Conservation (phyloP, 2,329 filamentous ascomycete species). For the Rutstroemia sp. region DNA sequence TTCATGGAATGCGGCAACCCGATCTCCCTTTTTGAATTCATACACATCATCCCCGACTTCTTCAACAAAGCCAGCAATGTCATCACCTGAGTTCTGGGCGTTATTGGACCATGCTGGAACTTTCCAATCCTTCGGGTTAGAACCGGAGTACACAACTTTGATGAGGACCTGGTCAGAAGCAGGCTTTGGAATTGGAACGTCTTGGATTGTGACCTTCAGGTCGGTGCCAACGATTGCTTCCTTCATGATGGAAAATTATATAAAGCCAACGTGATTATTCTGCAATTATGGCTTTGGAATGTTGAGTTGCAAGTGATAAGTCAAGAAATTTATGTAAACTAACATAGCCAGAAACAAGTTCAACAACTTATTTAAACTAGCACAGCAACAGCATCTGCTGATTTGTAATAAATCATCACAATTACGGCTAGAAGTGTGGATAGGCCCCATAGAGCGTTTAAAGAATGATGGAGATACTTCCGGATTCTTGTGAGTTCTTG, state of each 20-base stretch:
- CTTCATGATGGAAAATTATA: conserved; percentile 22
- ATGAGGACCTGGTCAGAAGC: conserved; percentile 28
- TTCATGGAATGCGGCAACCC: conserved; percentile 43
- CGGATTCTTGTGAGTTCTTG: no score
- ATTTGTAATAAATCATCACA: no score
- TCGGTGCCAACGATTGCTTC: conserved; percentile 26
- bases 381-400: no score
- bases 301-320: no score
- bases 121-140: conserved; percentile 30
- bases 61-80: conserved; percentile 37
- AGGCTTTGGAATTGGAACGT: conserved; percentile 28
- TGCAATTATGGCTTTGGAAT: no score
- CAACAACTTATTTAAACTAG: no score
- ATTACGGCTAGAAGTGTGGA: no score
- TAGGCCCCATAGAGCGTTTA: no score
- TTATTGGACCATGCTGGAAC: conserved; percentile 6
- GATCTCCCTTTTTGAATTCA: conserved; percentile 37
- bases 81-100: conserved; percentile 28
- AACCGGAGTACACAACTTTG: conserved; percentile 28
- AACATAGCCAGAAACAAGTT: no score
- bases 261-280: background rate
- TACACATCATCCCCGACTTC: conserved; percentile 40
- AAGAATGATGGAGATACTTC: no score
- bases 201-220: conserved; percentile 22
- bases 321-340: no score